Conservation (phyloP, 108 stramenopile species). For the Nitzschia sp. region DNA sequence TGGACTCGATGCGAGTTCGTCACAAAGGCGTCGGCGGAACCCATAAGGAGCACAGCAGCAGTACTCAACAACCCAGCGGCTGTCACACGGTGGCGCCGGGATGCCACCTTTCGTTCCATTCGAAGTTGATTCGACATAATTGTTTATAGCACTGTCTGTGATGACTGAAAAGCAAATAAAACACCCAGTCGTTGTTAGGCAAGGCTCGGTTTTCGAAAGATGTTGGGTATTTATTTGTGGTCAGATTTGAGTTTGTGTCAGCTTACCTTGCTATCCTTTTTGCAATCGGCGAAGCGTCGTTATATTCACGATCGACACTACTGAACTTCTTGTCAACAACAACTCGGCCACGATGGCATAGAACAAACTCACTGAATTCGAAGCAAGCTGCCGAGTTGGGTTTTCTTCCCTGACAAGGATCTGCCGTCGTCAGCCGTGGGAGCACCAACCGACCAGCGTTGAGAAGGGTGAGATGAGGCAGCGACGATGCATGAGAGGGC, state of each 20-base stretch:
- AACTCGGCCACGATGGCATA: not conserved
- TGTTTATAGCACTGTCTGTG: too few species aligned
- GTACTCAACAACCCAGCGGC: not conserved
- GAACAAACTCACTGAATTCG: not conserved
- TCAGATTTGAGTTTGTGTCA: too few species aligned
- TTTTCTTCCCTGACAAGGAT: not conserved
- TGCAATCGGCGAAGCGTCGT: too few species aligned
- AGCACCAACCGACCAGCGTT: not conserved
- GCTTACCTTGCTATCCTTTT: too few species aligned
- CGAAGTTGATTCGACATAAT: constrained; percentile 4
- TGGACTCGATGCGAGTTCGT: constrained; percentile 12
- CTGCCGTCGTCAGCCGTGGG: not conserved
- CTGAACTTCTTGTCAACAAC: too few species aligned
- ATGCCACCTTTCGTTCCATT: not conserved
- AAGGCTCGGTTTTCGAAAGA: too few species aligned
- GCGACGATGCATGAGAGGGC: not conserved
- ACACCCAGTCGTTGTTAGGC: too few species aligned
- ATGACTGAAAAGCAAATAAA: too few species aligned
- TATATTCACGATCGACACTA: too few species aligned
- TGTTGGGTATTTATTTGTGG: too few species aligned
- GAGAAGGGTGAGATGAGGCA: not conserved
- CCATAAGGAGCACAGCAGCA: constrained; percentile 11
- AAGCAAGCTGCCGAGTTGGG: not conserved
- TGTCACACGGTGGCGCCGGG: not conserved
- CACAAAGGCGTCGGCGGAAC: constrained; percentile 23